These are phyloP conservation scores for Simmondsia chinensis DNA, from an alignment of 148 eudicot genomes.

Conservation along the genomic window DNA sequence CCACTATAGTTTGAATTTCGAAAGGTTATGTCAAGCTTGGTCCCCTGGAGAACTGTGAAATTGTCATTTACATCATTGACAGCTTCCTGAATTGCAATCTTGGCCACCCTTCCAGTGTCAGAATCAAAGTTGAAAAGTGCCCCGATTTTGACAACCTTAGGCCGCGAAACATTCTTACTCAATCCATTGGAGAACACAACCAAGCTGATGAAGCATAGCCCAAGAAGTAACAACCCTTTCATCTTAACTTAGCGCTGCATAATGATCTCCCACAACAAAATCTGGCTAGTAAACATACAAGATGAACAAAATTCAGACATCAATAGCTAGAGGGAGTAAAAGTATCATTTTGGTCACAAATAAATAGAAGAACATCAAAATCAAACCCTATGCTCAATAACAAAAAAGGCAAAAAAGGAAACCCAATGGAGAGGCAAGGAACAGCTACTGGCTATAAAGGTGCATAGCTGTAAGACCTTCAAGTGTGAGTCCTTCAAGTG, in stretches of 20 bases:
- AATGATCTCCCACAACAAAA: no score
- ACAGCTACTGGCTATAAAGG: no score
- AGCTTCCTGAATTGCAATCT: constrained; percentile 80
- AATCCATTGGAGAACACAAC: constrained; percentile 31
- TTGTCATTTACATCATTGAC: constrained; percentile 76
- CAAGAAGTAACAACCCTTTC: constrained; percentile 25
- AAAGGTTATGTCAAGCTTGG: constrained; percentile 44
- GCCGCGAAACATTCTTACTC: constrained; percentile 40
- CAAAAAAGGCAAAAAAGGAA: no score
- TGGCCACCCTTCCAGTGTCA: constrained; percentile 78
- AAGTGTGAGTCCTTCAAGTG: no score
- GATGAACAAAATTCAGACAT: no score
- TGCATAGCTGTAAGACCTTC: no score
- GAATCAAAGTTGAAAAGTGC: constrained; percentile 81
- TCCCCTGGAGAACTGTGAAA: constrained; percentile 43
- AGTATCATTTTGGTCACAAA: no score
- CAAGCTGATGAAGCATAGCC: constrained; percentile 19
- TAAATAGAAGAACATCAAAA: no score
- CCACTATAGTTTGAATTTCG: constrained; percentile 68
- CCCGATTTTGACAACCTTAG: constrained; percentile 69
- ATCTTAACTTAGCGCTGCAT: constrained; percentile 22
- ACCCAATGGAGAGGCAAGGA: no score
- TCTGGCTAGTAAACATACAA: no score
- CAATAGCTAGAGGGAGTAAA: no score
- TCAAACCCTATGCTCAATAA: no score